Evolutionary conservation across 805 yeast genomes (phyloP), one percentile per base, ranked within the genome.

Genomic region (Saturnispora zaruensis): DNA sequence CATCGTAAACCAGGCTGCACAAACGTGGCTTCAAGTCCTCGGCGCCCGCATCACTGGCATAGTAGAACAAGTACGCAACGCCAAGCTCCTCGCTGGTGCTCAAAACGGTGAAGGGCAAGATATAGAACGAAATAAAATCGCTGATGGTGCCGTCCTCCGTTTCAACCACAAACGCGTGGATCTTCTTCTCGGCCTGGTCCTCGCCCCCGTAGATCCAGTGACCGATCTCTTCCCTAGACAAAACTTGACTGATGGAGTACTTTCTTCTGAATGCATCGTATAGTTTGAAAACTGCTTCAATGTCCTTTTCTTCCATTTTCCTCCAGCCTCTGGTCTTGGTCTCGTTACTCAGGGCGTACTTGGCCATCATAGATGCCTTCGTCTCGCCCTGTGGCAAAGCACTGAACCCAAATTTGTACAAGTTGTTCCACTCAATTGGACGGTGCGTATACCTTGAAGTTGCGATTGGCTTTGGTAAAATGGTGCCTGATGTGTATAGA

Each of bases 361-460:
- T 68, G 5, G 86, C 81, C 24, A 81, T 73, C 85, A 83, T 84
- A 49, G 76, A 73, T 3, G 82, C 74, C 46, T 76, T 76, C 2
- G 96, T 82, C 49, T 79, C 79, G 50, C 75, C 77, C 14, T 76
- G 72, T 8, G 96, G 97, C 51, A 89, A 72, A 48, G 80, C 81
- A 11, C 93, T 81, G 59, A 93, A 93, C 0, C 96, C 97, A 50
- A 89, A 96, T 48, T 88, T 96, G 60, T 85, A 73, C 23, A 93
- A 74, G 62, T 87, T 91, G 13, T 79, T 70, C 98, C 99, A 93
- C 63, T 93, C 85, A 56, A 93, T 70, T 1, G 97, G 95, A 59
- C 99, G 84, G 68, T 93, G 99, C 40, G 86, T 84, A 66, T 93
- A 93, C 53, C 97, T 77, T 64, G 95, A 83, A 2, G 87, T 81